phyloP scores from a whole-genome alignment of 306 rosid species.

The Canavalia gladiata region DNA sequence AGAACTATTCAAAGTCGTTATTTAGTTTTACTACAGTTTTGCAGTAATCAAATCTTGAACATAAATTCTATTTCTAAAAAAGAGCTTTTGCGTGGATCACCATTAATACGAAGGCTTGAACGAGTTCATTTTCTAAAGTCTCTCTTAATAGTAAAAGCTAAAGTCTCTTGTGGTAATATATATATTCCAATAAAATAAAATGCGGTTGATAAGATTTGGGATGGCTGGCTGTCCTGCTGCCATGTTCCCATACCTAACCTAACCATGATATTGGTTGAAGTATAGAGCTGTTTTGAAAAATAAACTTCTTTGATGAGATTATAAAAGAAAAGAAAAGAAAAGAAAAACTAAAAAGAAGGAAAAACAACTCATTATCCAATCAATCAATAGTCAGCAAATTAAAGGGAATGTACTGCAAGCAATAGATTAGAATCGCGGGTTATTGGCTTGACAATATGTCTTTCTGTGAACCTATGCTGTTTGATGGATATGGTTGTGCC shows the following conservation, averaged over 20 bases:
- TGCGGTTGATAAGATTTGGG: not conserved
- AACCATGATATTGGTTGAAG: constrained; percentile 15
- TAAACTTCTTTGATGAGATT: not conserved
- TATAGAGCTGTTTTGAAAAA: not conserved
- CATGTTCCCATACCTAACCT: not conserved
- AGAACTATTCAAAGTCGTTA: constrained; percentile 22
- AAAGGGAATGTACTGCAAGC: constrained; percentile 55
- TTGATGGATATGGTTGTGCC: constrained; percentile 39
- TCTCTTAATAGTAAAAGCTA: not conserved
- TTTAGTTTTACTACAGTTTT: not conserved
- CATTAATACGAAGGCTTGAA: not conserved
- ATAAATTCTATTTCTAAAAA: not conserved
- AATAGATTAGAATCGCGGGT: constrained; percentile 55
- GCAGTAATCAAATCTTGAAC: not conserved
- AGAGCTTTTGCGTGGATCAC: constrained; percentile 1
- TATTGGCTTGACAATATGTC: constrained; percentile 54
- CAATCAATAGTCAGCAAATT: constrained; percentile 48
- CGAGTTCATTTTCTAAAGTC: not conserved
- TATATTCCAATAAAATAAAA: not conserved
- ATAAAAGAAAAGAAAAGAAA: not conserved
- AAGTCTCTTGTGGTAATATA: not conserved
- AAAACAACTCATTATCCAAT: constrained; percentile 34
- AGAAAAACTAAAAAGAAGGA: constrained; percentile 11
- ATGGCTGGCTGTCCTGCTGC: constrained; percentile 23
- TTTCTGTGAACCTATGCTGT: constrained; percentile 55